Percentiles rank a stretch among this genome's conserved stretches.
Evolutionary conservation across 2,329 filamentous ascomycete genomes (phyloP).

Genomic region (Talaromyces sp.): DNA sequence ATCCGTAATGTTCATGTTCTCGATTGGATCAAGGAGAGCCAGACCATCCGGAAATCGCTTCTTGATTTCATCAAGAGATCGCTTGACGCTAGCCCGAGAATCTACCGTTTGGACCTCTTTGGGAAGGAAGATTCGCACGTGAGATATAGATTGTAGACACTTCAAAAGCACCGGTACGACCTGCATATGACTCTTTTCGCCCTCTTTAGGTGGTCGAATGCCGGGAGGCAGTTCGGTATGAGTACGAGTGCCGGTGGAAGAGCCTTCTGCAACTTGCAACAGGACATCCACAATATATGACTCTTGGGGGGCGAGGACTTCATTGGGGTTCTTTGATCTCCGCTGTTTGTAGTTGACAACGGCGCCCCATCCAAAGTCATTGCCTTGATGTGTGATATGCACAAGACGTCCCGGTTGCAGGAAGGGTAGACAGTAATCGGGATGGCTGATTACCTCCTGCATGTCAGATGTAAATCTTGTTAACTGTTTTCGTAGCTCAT

Average conservation of each 20-base stretch:
- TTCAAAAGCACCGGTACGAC: conserved; percentile 82
- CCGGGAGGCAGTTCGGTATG: conserved; percentile 62
- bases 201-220: conserved; percentile 58
- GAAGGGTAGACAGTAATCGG: conserved; percentile 78
- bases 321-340: conserved; percentile 62
- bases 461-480: conserved; percentile 83
- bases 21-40: conserved; percentile 83
- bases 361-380: conserved; percentile 93
- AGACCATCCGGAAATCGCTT: conserved; percentile 89
- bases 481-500: conserved; percentile 80
- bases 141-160: conserved; percentile 78
- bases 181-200: conserved; percentile 69
- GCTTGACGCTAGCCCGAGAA: conserved; percentile 66
- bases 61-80: conserved; percentile 71
- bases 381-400: conserved; percentile 72
- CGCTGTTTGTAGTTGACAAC: conserved; percentile 71
- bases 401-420: conserved; percentile 85
- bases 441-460: conserved; percentile 86
- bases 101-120: conserved; percentile 67
- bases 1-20: conserved; percentile 93
- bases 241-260: conserved; percentile 55
- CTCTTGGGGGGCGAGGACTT: conserved; percentile 70
- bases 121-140: conserved; percentile 78
- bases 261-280: conserved; percentile 58
- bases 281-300: conserved; percentile 80